Percentiles rank a stretch among this genome's conserved stretches.
phyloP scores from a whole-genome alignment of 2,329 filamentous ascomycete genomes.

The Colletotrichum sp. region DNA sequence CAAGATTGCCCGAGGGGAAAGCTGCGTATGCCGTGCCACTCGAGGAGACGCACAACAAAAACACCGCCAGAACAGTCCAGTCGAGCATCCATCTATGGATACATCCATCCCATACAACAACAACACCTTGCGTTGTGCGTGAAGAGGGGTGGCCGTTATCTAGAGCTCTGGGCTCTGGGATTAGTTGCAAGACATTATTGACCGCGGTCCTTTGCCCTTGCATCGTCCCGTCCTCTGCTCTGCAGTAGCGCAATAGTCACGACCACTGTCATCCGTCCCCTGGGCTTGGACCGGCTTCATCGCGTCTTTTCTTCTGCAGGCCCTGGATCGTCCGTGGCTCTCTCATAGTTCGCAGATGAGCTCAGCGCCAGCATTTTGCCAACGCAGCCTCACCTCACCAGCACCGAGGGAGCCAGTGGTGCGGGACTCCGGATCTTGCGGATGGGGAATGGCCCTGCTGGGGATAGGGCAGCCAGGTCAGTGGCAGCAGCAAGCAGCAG shows the following conservation, averaged over 20 bases:
- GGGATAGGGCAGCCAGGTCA: constrained; percentile 10
- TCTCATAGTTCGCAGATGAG: background rate
- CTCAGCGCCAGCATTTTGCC: background rate
- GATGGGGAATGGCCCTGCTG: background rate
- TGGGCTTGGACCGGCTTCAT: background rate
- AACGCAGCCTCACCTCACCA: background rate
- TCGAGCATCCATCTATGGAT: background rate
- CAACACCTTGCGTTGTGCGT: background rate
- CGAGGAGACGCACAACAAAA: background rate
- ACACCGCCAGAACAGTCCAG: background rate
- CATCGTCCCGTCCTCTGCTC: constrained; percentile 4
- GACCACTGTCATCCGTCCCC: background rate
- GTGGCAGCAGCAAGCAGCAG: background rate
- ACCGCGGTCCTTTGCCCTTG: background rate
- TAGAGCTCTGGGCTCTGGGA: background rate
- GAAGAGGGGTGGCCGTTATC: background rate
- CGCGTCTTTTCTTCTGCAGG: background rate
- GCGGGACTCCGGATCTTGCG: constrained; percentile 4
- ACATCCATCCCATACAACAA: background rate
- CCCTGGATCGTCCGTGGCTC: background rate
- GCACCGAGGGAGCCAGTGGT: background rate
- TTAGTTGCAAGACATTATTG: background rate
- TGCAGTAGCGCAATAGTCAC: background rate
- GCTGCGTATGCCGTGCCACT: constrained; percentile 17
- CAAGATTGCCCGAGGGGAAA: background rate